Evolutionary conservation across 306 rosid genomes (phyloP), one percentile per base, ranked within the genome.

Genomic region (Quercus cerris): DNA sequence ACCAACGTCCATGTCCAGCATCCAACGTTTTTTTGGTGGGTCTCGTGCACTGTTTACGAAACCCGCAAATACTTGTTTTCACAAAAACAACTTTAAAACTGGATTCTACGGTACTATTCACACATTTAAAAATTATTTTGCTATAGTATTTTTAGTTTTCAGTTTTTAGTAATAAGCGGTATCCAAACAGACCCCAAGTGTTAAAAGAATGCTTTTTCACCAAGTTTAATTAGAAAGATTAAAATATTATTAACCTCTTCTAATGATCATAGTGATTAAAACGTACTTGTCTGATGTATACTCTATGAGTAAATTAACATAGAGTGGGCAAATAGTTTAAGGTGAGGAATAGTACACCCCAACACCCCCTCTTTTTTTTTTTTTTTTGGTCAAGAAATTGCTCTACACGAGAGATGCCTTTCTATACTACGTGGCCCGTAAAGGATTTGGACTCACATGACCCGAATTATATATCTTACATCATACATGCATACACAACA

Each of bases 401-500:
- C 61, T 46, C 72, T 64, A 27, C 75, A 71, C 35, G 41, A 64
- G 61, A 69, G 66, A 78, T 44, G 20, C 56, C 22, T 56, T 74
- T 67, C 46, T 75, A 69, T 55, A 70, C 62, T 77, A 84, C 81
- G 77, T 81, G 83, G 80, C 80, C 76, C 71, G 59, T 80, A 66
- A 77, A 82, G 68, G 27, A 52, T 57, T 73, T 82, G 84, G 83
- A 52, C 54, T 90, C 91, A 87, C 91, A 84, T 84, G 93, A 73
- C 76, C 79, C 81, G 17, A 74, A 76, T 82, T 85, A 38, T 85
- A 78, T 83, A 80, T 85, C 85, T 41, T 73, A 71, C 84, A 77
- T 88, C 46, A 78, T 82, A 77, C 87, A 85, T 88, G 81, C 87
- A 90, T 82, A 74, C 75, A 63, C 58, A 78, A 70, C 56, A 75